Base-by-base conservation (phyloP, 345 rosid species). In the Pistacia vera region DNA sequence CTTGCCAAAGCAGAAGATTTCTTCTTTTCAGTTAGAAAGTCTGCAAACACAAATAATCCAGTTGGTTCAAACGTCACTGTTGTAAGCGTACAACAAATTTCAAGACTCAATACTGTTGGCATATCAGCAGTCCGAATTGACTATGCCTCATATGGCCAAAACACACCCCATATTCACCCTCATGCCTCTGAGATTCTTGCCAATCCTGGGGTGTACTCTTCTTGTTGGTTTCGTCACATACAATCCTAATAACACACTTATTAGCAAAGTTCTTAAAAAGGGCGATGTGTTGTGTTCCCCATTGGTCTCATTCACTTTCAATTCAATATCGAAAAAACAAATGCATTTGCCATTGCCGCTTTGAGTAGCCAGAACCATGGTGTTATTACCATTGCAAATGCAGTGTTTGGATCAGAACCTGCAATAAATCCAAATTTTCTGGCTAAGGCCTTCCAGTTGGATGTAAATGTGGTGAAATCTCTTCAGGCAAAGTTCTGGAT, bases 161-260 rank as follows among this genome's bases (percentile, higher is more conserved):
- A 80, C 74, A 85, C 87, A 4, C 89, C 83, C 41, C 89, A 86
- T 73, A 81, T 72, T 7, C 89, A 86, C 44, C 86, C 86, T 4
- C 81, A 85, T 44, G 86, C 56, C 64, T 75, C 83, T 0, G 86
- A 86, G 74, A 18, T 86, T 44, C 82, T 86, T 57, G 77, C 77
- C 18, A 79, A 22, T 83, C 12, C 0, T 72, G n/a, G 81, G 81
- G 71, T 86, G 86, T 52, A 74, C 75, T 0, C 48, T 85, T 4
- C 77, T 76, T n/a, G 88, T 81, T 8, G 86, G 88, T 1, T 85
- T 85, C 52, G 85, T 85, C 33, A 79, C 86, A 1, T 85, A 84
- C 3, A 78, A 83, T 51, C 82, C 80, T 52, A 60, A 79, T 2
- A 81, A 81, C 73, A 76, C 63, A n/a, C 38, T 85, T 25, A 73